Conservation (phyloP, 805 yeast genomes). For the Wickerhamiella shivajii region DNA sequence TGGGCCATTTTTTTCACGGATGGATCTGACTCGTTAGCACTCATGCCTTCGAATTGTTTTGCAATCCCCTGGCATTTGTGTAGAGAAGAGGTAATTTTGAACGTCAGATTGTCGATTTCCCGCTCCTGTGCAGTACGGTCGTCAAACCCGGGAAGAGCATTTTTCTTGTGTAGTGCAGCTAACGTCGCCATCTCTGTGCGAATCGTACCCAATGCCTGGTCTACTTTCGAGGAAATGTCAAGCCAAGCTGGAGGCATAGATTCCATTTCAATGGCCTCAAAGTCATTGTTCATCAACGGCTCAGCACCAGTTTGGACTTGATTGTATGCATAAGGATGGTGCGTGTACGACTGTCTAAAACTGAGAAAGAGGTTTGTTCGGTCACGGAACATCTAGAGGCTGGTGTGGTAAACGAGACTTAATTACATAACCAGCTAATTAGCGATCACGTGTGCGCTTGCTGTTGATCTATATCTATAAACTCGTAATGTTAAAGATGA, state of each 20-base stretch:
- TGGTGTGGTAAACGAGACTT: too few species aligned
- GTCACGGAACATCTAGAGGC: slow-evolving; percentile 89
- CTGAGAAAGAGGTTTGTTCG: slow-evolving; percentile 85
- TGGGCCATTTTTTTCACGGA: slow-evolving; percentile 52
- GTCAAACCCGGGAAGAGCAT: slow-evolving; percentile 73
- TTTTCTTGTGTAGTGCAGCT: slow-evolving; percentile 59
- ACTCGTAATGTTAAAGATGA: too few species aligned
- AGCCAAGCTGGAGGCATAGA: slow-evolving; percentile 66
- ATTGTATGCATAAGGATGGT: slow-evolving; percentile 28
- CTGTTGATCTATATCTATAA: too few species aligned
- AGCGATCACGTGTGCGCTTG: too few species aligned
- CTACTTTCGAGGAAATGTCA: slow-evolving; percentile 59
- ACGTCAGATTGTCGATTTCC: slow-evolving; percentile 65
- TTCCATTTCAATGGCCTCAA: slow-evolving; percentile 40
- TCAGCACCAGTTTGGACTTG: slow-evolving; percentile 37
- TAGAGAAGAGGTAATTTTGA: slow-evolving; percentile 54
- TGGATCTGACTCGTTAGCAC: slow-evolving; percentile 25
- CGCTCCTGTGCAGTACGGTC: slow-evolving; percentile 66
- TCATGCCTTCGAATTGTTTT: slow-evolving; percentile 42
- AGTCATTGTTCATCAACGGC: slow-evolving; percentile 35
- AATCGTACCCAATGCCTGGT: slow-evolving; percentile 41
- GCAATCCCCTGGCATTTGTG: slow-evolving; percentile 68
- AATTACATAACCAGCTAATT: too few species aligned
- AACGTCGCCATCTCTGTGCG: slow-evolving; percentile 42
- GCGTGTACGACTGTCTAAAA: slow-evolving; percentile 79